A percentile compares a stretch with the other conserved stretches of the same genome.
Conservation (phyloP, 495 filamentous ascomycete genomes). For the Rhizodiscina lignyota region DNA sequence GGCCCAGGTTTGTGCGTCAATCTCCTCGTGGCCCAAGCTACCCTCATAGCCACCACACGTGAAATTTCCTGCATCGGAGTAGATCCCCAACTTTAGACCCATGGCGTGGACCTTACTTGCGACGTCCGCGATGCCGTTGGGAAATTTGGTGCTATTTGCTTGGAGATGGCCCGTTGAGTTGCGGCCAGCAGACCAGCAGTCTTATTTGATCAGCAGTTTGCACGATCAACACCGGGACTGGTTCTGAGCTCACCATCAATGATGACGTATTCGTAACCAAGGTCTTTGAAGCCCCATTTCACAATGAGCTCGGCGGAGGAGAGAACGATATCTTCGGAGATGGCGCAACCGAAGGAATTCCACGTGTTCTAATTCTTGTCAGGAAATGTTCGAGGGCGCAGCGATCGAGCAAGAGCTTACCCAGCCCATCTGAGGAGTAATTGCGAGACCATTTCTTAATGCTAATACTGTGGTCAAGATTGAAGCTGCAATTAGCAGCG, state of each 20-base stretch:
- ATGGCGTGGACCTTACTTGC: slow-evolving; percentile 39
- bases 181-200: slow-evolving; percentile 44
- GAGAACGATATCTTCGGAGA: slow-evolving; percentile 32
- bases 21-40: slow-evolving; percentile 39
- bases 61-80: slow-evolving; percentile 30
- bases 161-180: slow-evolving; percentile 27
- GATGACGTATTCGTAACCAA: slow-evolving; percentile 54
- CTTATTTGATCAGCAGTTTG: too few relatives aligned
- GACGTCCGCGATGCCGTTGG: slow-evolving; percentile 41
- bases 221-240: too few relatives aligned
- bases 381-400: slow-evolving; percentile 1
- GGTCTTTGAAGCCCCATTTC: slow-evolving; percentile 36
- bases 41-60: slow-evolving; percentile 38
- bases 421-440: not conserved
- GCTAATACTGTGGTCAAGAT: too few relatives aligned
- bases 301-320: slow-evolving; percentile 31
- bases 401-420: not conserved
- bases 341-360: slow-evolving; percentile 37
- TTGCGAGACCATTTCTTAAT: not conserved
- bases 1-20: slow-evolving; percentile 43
- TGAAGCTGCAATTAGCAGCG: too few relatives aligned
- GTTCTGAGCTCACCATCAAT: too few relatives aligned
- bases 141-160: slow-evolving; percentile 36
- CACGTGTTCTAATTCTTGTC: slow-evolving; percentile 26
- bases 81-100: slow-evolving; percentile 51